Percentiles rank a stretch among this genome's conserved stretches.
These are phyloP conservation scores for Pseudomicrostroma phylloplanum DNA, from an alignment of 1,284 basidiomycete genomes.

Conservation along the genomic window DNA sequence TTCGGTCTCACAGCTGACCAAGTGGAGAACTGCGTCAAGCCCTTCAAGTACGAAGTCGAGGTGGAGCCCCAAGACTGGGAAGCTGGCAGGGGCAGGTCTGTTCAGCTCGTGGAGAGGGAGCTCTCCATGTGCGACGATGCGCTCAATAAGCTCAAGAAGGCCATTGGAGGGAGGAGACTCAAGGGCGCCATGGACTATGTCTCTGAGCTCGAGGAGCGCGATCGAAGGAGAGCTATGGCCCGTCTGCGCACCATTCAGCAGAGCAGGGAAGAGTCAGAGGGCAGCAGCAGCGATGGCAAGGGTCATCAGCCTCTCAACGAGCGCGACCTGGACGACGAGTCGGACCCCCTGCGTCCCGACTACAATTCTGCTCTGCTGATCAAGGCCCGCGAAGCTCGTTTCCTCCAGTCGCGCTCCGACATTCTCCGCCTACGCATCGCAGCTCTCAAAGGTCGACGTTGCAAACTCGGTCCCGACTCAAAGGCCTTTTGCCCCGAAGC, in stretches of 20 bases:
- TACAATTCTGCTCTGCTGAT: slow-evolving; percentile 67
- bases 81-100: slow-evolving; percentile 66
- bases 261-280: slow-evolving; percentile 28
- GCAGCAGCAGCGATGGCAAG: background rate
- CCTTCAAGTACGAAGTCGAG: slow-evolving; percentile 88
- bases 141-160: slow-evolving; percentile 73
- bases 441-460: slow-evolving; percentile 79
- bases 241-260: slow-evolving; percentile 7
- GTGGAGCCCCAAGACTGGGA: slow-evolving; percentile 84
- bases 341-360: slow-evolving; percentile 54
- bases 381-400: slow-evolving; percentile 79
- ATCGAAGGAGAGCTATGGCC: slow-evolving; percentile 60
- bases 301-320: slow-evolving; percentile 14
- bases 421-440: slow-evolving; percentile 77
- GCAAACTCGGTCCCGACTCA: slow-evolving; percentile 74
- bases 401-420: slow-evolving; percentile 72
- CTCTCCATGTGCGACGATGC: slow-evolving; percentile 76
- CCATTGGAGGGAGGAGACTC: slow-evolving; percentile 76
- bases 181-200: slow-evolving; percentile 75
- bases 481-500: slow-evolving; percentile 90
- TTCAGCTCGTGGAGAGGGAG: slow-evolving; percentile 77
- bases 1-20: slow-evolving; percentile 90
- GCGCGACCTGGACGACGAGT: slow-evolving; percentile 47
- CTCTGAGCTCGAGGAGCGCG: slow-evolving; percentile 71
- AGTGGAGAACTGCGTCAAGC: slow-evolving; percentile 99